Percentiles rank a stretch among this genome's conserved stretches.
These are phyloP conservation scores for Pinguiococcus pyrenoidosus DNA, from an alignment of 108 stramenopile species.

Conservation along the genomic window DNA sequence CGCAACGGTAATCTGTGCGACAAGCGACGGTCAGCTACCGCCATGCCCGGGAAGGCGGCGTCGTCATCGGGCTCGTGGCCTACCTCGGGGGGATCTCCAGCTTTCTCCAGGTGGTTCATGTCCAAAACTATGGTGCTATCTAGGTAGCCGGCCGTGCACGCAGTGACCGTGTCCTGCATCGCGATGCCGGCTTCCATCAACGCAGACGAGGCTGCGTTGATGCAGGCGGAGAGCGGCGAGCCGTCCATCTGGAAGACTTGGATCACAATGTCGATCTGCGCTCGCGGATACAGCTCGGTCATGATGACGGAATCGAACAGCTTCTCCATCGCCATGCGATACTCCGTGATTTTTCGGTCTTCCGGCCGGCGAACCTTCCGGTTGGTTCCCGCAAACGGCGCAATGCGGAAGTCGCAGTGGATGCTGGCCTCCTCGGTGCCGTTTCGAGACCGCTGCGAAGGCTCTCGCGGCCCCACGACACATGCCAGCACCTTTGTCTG, in stretches of 20 bases:
- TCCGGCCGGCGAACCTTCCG: slow-evolving; percentile 16
- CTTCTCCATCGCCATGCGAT: slow-evolving; percentile 3
- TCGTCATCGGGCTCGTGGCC: too few species aligned
- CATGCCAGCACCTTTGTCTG: slow-evolving; percentile 36
- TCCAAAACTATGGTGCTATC: slow-evolving; percentile 7
- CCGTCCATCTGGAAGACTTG: slow-evolving; percentile 28
- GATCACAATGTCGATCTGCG: slow-evolving; percentile 12
- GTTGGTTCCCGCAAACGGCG: slow-evolving; percentile 26
- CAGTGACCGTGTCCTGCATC: slow-evolving; percentile 28
- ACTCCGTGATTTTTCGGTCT: slow-evolving; percentile 7
- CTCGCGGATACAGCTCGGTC: slow-evolving; percentile 22
- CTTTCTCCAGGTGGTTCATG: slow-evolving; percentile 2
- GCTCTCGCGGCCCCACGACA: slow-evolving; percentile 31
- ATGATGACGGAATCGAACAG: slow-evolving; percentile 22
- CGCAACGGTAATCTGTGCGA: too few species aligned
- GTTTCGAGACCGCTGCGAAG: slow-evolving; percentile 9
- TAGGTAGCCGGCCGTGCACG: slow-evolving; percentile 25
- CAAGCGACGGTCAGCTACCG: too few species aligned
- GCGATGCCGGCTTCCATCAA: slow-evolving; percentile 39
- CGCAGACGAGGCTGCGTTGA: slow-evolving; percentile 38
- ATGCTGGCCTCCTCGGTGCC: slow-evolving; percentile 6
- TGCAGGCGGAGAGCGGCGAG: slow-evolving; percentile 8
- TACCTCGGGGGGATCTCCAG: neutral
- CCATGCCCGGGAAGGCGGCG: too few species aligned
- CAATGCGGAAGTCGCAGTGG: slow-evolving; percentile 19